Conservation (phyloP, 441 rosid species). For the Bruguiera hainesii region DNA sequence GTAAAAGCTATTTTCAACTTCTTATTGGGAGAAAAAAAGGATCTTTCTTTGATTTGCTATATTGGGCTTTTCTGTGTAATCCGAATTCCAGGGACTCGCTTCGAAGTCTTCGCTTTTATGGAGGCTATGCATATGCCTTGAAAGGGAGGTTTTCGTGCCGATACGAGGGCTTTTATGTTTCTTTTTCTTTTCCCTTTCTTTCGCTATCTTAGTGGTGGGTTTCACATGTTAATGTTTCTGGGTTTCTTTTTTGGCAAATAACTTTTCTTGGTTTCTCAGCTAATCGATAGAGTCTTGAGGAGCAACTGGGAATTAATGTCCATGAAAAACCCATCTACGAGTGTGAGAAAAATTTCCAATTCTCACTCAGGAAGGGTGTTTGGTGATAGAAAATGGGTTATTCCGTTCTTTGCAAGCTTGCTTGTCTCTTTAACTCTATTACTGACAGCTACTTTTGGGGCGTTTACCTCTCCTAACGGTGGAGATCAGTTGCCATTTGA, state of each 20-base stretch:
- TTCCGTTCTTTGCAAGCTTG: constrained; percentile 79
- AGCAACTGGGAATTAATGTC: constrained; percentile 39
- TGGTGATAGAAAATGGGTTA: constrained; percentile 78
- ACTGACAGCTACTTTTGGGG: constrained; percentile 42
- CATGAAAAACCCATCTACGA: constrained; percentile 43
- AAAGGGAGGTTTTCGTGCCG: constrained; percentile 35
- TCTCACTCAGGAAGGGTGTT: constrained; percentile 65
- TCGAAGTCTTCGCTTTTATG: constrained; percentile 25
- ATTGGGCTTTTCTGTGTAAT: constrained; percentile 6
- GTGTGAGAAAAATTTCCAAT: constrained; percentile 54
- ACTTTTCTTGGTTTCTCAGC: constrained; percentile 18
- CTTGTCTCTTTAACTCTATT: constrained; percentile 65
- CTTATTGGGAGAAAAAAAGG: not conserved
- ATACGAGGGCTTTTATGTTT: constrained; percentile 13
- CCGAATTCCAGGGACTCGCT: constrained; percentile 21
- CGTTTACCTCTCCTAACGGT: constrained; percentile 37
- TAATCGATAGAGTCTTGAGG: constrained; percentile 8
- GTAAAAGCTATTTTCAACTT: constrained; percentile 8
- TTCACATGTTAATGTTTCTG: constrained; percentile 22
- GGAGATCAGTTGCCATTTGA: constrained; percentile 59
- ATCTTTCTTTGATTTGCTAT: constrained; percentile 1
- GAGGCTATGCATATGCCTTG: constrained; percentile 28
- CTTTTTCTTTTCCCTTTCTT: constrained; percentile 37
- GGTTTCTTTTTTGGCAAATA: constrained; percentile 16
- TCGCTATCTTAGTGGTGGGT: constrained; percentile 5